phyloP scores from a whole-genome alignment of 139 green algal genomes.

The Volvox africanus region DNA sequence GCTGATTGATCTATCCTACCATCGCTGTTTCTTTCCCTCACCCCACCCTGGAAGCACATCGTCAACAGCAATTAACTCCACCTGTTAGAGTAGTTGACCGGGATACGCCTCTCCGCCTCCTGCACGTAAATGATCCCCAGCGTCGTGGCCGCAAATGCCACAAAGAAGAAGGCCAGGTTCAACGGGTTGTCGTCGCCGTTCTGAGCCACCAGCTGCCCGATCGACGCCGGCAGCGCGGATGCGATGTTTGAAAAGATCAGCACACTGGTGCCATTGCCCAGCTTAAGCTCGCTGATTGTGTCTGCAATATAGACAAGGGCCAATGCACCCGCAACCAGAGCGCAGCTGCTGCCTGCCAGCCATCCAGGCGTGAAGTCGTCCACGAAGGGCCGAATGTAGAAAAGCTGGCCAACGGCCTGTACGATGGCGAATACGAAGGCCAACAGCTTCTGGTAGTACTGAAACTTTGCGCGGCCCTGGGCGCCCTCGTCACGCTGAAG shows the following conservation, averaged over 20 bases:
- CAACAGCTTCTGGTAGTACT: constrained; percentile 92
- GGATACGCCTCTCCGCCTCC: constrained; percentile 97
- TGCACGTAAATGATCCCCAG: constrained; percentile 98
- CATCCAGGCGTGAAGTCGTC: constrained; percentile 87
- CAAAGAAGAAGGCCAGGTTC: constrained; percentile 82
- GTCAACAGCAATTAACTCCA: neutral
- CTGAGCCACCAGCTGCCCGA: constrained; percentile 70
- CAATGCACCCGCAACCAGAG: constrained; percentile 91
- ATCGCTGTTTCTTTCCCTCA: too few species aligned
- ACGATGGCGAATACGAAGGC: constrained; percentile 92
- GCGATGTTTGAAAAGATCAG: constrained; percentile 99
- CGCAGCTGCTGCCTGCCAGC: constrained; percentile 75
- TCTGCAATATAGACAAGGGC: constrained; percentile 90
- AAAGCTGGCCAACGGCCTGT: constrained; percentile 91
- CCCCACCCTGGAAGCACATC: too few species aligned
- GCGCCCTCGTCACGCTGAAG: constrained; percentile 94
- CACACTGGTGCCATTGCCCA: constrained; percentile 97
- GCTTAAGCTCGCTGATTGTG: constrained; percentile 94
- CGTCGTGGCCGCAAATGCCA: constrained; percentile 92
- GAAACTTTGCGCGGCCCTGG: constrained; percentile 87
- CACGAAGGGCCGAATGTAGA: constrained; percentile 92
- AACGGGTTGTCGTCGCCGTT: constrained; percentile 51
- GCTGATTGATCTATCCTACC: too few species aligned
- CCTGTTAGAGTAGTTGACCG: constrained; percentile 94
- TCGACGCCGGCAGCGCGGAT: constrained; percentile 85